Evolutionary conservation across 768 basidiomycete species (phyloP), one percentile per base, ranked within the genome.

Genomic region (Peribolospora kevripleyi): DNA sequence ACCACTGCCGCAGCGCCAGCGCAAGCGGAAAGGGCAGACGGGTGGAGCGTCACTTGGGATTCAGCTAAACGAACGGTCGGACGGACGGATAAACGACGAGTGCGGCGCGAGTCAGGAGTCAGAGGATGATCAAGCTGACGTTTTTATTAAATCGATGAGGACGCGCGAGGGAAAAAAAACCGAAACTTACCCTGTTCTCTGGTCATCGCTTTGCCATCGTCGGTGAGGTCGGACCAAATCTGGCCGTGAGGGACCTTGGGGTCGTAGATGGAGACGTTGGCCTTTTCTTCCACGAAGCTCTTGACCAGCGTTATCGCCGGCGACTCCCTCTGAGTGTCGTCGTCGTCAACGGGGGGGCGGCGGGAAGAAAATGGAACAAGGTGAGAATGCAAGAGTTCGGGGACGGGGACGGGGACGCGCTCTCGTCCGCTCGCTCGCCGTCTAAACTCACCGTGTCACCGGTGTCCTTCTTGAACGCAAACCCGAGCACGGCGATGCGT

Each of bases 391-490:
- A 13, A 14, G 52, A 51, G 48, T 48, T 25, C 25, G 25, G 25
- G 25, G 25, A 25, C 25, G 25, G 25, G 25, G 25, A 25, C 25
- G 25, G 25, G 25, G 25, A 25, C 25, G 25, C 25, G 25, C 25
- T 25, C 25, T 25, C 25, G 25, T 25, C 25, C 25, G 25, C 25
- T 25, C 25, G 25, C 25, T 25, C 25, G 25, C 25, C 25, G 25
- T 25, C 25, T 25, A 25, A 25, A 25, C 25, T 25, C 25, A 25
- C 25, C 25, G 88, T 95, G 66, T 95, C 88, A 57, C 88, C 88
- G 10, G 88, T 95, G 67, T 93, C 90, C 46, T 93, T 91, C 74
- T 95, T 95, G 80, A 95, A 95, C 3, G 91, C 93, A 68, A 95
- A 98, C 8, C 91, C 91, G 47, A 98, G 79, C 49, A 98, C 84